Evolutionary conservation across 2,329 filamentous ascomycete species (phyloP).

Genomic region (Colletotrichum sp.): DNA sequence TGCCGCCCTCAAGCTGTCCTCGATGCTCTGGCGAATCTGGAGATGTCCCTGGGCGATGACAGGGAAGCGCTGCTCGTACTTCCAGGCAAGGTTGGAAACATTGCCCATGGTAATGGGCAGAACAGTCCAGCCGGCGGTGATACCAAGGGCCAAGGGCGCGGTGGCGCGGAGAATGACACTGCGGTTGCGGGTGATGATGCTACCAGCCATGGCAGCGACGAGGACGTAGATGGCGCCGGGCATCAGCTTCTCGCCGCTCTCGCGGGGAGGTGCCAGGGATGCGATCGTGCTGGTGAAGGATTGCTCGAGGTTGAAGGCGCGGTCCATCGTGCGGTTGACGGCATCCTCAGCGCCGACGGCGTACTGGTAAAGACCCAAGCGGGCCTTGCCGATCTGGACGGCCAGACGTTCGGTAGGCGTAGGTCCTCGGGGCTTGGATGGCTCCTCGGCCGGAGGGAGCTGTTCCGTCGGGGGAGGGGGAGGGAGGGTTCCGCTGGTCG

Average conservation of each 20-base stretch:
- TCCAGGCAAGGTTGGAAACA: conserved; percentile 84
- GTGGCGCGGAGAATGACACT: conserved; percentile 81
- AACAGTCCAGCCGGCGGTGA: conserved; percentile 83
- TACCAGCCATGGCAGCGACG: conserved; percentile 93
- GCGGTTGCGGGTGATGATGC: conserved; percentile 87
- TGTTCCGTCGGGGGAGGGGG: conserved; percentile 36
- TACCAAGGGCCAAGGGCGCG: conserved; percentile 79
- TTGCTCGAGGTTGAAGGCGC: conserved; percentile 83
- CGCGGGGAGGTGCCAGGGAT: conserved; percentile 83
- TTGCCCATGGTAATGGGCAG: conserved; percentile 92
- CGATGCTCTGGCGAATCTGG: conserved; percentile 70
- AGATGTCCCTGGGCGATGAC: conserved; percentile 83
- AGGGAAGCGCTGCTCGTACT: conserved; percentile 89
- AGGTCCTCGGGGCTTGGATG: conserved; percentile 51
- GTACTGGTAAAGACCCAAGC: conserved; percentile 80
- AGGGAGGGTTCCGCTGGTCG: conserved; percentile 36
- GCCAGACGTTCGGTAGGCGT: conserved; percentile 92
- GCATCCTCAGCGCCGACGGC: conserved; percentile 78
- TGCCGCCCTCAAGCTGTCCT: conserved; percentile 74
- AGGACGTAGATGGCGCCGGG: conserved; percentile 92
- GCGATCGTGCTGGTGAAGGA: conserved; percentile 90
- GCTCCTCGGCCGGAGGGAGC: conserved; percentile 27
- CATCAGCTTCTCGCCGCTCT: conserved; percentile 87
- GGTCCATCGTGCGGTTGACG: conserved; percentile 82
- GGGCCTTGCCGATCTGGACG: conserved; percentile 77